Percentiles rank a stretch among this genome's conserved stretches.
Conservation (phyloP, 257 asterid genomes). For the Vinca minor region DNA sequence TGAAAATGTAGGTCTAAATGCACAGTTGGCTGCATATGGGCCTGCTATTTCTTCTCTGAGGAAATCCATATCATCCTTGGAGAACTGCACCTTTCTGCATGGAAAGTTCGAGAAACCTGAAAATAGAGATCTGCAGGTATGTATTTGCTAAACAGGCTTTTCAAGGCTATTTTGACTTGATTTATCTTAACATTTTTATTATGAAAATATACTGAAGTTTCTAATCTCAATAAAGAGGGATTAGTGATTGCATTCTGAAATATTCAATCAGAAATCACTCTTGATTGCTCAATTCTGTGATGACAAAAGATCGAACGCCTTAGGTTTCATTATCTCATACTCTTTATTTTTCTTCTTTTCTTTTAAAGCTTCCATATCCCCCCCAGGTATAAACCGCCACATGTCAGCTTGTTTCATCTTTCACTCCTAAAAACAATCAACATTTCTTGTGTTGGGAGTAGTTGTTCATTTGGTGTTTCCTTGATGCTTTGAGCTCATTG, state of each 20-base stretch:
- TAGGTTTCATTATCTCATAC: neutral
- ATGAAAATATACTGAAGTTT: neutral
- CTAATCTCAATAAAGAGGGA: no score
- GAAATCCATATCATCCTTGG: slow-evolving; percentile 63
- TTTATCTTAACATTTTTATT: neutral
- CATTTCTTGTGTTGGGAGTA: neutral
- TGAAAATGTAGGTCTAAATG: slow-evolving; percentile 44
- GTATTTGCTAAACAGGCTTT: slow-evolving; percentile 8
- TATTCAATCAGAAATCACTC: no score
- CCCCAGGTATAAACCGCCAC: neutral
- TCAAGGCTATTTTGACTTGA: slow-evolving; percentile 12
- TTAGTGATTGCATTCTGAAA: neutral
- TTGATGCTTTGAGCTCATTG: neutral
- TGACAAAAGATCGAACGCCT: no score
- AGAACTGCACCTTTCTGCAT: slow-evolving; percentile 39
- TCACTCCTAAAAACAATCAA: neutral
- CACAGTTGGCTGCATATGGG: slow-evolving; percentile 47
- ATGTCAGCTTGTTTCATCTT: neutral
- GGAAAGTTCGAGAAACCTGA: slow-evolving; percentile 44
- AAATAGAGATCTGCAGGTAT: slow-evolving; percentile 45
- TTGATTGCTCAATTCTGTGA: no score
- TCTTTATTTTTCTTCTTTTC: no score
- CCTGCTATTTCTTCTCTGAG: slow-evolving; percentile 58
- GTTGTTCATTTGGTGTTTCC: neutral
- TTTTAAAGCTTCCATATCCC: neutral